Conservation (phyloP, 2,329 filamentous ascomycete genomes). For the Phaeophleospora eucalypticola region DNA sequence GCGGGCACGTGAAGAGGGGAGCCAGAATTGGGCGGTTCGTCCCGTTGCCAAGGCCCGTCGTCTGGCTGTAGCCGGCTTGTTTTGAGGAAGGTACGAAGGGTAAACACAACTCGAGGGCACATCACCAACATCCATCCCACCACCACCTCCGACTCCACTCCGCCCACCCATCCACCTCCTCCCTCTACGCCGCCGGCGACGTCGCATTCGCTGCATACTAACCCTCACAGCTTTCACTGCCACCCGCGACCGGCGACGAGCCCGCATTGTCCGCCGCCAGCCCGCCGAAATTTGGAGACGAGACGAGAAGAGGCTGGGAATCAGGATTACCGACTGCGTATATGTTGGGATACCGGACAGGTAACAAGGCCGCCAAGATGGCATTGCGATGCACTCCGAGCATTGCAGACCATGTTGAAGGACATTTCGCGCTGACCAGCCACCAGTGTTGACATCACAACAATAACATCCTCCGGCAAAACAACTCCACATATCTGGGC, state of each 20-base stretch:
- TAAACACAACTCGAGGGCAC: background rate
- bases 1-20: too few relatives aligned
- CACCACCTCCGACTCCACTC: background rate
- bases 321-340: background rate
- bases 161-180: background rate
- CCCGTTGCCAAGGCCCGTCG: too few relatives aligned
- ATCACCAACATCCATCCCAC: background rate
- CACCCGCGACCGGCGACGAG: background rate
- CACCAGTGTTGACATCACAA: constrained; percentile 3
- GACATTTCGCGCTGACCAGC: constrained; percentile 7
- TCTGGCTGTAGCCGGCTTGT: too few relatives aligned
- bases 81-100: too few relatives aligned
- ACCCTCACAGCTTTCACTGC: background rate
- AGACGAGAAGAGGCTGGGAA: background rate
- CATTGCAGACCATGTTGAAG: background rate
- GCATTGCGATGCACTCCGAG: background rate
- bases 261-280: background rate
- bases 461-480: constrained; percentile 10
- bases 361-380: background rate
- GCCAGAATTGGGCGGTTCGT: too few relatives aligned
- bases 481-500: constrained; percentile 11
- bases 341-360: background rate
- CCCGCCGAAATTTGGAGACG: background rate
- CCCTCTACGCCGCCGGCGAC: background rate
- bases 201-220: background rate